Conservation (phyloP, 1,284 basidiomycete genomes). For the Pseudozyma pruni region DNA sequence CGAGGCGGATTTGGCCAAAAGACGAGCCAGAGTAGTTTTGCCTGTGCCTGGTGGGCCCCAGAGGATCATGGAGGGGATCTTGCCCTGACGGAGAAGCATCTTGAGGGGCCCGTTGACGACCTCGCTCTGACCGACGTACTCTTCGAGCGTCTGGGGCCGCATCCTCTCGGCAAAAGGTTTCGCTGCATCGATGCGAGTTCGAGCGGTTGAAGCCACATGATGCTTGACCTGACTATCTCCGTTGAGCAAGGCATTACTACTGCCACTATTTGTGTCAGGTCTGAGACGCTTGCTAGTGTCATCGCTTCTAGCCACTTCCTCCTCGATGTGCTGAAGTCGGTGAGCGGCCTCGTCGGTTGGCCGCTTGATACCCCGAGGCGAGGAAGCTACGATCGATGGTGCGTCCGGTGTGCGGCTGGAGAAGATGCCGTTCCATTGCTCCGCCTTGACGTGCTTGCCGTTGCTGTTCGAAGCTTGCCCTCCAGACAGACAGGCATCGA, state of each 20-base stretch:
- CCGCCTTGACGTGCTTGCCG: conserved; percentile 10
- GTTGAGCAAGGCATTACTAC: neutral
- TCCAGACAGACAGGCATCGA: conserved; percentile 56
- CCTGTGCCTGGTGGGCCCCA: conserved; percentile 70
- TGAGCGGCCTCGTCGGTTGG: neutral
- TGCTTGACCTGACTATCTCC: neutral
- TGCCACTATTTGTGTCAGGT: neutral
- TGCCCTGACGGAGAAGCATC: conserved; percentile 53
- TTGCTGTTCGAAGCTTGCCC: neutral
- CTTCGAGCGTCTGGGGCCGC: conserved; percentile 57
- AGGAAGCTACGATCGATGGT: neutral
- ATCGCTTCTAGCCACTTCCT: neutral
- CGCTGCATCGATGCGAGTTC: conserved; percentile 42
- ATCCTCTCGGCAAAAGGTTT: conserved; percentile 64
- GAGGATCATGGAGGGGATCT: conserved; percentile 61
- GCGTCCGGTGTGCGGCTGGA: neutral
- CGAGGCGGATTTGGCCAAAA: conserved; percentile 75
- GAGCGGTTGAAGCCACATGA: conserved; percentile 14
- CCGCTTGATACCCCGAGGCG: conserved; percentile 17
- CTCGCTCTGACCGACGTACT: conserved; percentile 60
- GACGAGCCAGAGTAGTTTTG: conserved; percentile 81
- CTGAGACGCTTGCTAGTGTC: conserved; percentile 10
- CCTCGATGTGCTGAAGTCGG: neutral
- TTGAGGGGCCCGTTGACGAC: conserved; percentile 59
- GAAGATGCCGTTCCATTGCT: conserved; percentile 30